Evolutionary conservation across 352 stramenopile species (phyloP).

Genomic region (Phytophthora kernoviae): DNA sequence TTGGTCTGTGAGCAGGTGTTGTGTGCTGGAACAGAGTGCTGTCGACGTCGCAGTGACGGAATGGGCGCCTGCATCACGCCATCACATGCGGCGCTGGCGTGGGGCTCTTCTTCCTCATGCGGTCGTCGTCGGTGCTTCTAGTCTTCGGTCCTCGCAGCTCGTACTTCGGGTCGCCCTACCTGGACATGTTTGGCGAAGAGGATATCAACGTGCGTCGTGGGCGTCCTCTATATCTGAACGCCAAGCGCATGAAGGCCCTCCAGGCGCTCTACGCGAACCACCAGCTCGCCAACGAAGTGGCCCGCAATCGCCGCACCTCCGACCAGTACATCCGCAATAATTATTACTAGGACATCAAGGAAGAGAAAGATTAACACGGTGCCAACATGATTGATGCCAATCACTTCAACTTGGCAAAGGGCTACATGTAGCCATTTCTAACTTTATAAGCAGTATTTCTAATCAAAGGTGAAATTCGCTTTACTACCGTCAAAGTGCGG

Average conservation of each 20-base stretch:
- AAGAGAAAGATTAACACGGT: neutral
- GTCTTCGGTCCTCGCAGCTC: slow-evolving; percentile 75
- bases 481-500: too few relatives aligned
- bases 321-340: slow-evolving; percentile 89
- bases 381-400: too few relatives aligned
- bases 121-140: slow-evolving; percentile 76
- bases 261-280: slow-evolving; percentile 79
- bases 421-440: too few relatives aligned
- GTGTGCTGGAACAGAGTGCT: slow-evolving; percentile 85
- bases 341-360: slow-evolving; percentile 59
- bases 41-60: slow-evolving; percentile 60
- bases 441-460: too few relatives aligned
- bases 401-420: too few relatives aligned
- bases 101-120: slow-evolving; percentile 85
- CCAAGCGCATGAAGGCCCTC: slow-evolving; percentile 74
- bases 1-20: slow-evolving; percentile 78
- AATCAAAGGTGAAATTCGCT: too few relatives aligned
- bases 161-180: slow-evolving; percentile 86
- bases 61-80: slow-evolving; percentile 80
- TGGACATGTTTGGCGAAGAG: slow-evolving; percentile 91
- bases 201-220: slow-evolving; percentile 84
- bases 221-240: slow-evolving; percentile 74
- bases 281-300: slow-evolving; percentile 80
- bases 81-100: slow-evolving; percentile 74
- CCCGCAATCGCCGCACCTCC: slow-evolving; percentile 81